These are phyloP conservation scores for Aphanomyces euteiches DNA, from an alignment of 352 stramenopile species.

Conservation along the genomic window DNA sequence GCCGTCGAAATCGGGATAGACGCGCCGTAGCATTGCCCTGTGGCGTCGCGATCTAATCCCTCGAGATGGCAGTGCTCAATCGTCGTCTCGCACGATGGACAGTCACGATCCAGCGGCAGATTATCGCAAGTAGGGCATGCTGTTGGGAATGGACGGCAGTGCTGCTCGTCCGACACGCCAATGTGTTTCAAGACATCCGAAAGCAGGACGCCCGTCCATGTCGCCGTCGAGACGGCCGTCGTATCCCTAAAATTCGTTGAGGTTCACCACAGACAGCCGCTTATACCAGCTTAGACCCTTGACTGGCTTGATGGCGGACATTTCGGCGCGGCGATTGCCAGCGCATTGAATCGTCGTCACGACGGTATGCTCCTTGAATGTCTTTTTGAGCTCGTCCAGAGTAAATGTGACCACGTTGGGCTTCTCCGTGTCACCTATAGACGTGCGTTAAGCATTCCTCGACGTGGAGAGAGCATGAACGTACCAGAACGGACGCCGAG, in stretches of 20 bases:
- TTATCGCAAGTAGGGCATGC: constrained; percentile 56
- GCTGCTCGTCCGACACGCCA: constrained; percentile 73
- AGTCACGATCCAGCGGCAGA: constrained; percentile 53
- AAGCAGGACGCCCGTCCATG: constrained; percentile 93
- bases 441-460: too few relatives aligned
- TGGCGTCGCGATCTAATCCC: constrained; percentile 72
- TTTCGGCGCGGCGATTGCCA: constrained; percentile 93
- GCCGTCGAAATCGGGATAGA: constrained; percentile 94
- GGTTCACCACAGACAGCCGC: too few relatives aligned
- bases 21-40: constrained; percentile 80
- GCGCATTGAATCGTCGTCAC: constrained; percentile 95
- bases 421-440: constrained; percentile 32
- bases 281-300: constrained; percentile 68
- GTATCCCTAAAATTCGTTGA: constrained; percentile 49
- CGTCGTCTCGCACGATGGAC: constrained; percentile 48
- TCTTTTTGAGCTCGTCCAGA: constrained; percentile 90
- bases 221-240: constrained; percentile 91
- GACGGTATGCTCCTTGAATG: constrained; percentile 90
- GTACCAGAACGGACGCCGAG: constrained; percentile 48
- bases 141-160: constrained; percentile 44
- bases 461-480: too few relatives aligned
- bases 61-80: constrained; percentile 84
- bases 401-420: constrained; percentile 44
- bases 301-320: constrained; percentile 89
- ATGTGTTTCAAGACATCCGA: constrained; percentile 88